These are phyloP conservation scores for Neurospora sp. DNA, from an alignment of 495 filamentous ascomycete species.

Conservation along the genomic window DNA sequence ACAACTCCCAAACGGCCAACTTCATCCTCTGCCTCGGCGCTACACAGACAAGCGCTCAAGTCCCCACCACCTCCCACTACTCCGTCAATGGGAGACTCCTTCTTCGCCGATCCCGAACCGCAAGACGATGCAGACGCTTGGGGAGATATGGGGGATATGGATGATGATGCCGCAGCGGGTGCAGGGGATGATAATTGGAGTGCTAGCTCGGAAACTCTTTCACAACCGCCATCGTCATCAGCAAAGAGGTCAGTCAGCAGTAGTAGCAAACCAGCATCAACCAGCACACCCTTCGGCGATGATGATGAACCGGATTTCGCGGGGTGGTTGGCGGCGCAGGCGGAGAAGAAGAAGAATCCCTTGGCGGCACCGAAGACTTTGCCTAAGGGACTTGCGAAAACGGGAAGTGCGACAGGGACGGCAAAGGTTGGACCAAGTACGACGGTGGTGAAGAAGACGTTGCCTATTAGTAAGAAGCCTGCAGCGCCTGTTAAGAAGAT, in stretches of 20 bases:
- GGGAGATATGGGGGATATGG: conserved; percentile 55
- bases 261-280: conserved; percentile 12
- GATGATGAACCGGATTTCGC: conserved; percentile 87
- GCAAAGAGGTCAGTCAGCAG: conserved; percentile 13
- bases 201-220: conserved; percentile 37
- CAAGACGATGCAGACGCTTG: conserved; percentile 55
- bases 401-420: conserved; percentile 28
- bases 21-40: conserved; percentile 40
- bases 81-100: conserved; percentile 33
- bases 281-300: conserved; percentile 57
- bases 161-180: conserved; percentile 46
- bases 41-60: conserved; percentile 43
- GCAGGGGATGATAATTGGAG: conserved; percentile 23
- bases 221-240: conserved; percentile 22
- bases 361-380: conserved; percentile 43
- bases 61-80: conserved; percentile 31
- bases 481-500: conserved; percentile 7
- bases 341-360: conserved; percentile 51
- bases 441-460: conserved; percentile 13
- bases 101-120: conserved; percentile 31
- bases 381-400: conserved; percentile 67
- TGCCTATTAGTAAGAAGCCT: background rate
- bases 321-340: conserved; percentile 80
- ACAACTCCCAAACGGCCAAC: conserved; percentile 6
- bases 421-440: conserved; percentile 21